Conservation (phyloP, 495 filamentous ascomycete species). For the Aspergillus ellipticus region DNA sequence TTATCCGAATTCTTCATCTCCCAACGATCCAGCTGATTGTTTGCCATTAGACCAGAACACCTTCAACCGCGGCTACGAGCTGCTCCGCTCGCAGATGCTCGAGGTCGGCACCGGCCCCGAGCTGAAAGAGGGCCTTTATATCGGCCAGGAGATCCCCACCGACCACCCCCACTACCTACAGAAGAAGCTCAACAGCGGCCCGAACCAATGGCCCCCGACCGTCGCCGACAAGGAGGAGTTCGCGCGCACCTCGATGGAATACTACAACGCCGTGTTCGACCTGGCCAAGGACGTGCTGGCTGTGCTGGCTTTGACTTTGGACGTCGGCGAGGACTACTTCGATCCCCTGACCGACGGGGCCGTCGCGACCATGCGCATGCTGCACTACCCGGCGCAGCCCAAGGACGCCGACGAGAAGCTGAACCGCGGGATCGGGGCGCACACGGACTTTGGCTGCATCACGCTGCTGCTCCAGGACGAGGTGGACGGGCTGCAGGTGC, state of each 20-base stretch:
- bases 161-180: constrained; percentile 37
- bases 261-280: constrained; percentile 38
- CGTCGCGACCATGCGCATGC: constrained; percentile 42
- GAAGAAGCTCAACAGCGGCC: constrained; percentile 37
- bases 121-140: constrained; percentile 49
- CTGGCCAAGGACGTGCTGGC: constrained; percentile 31
- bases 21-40: too few relatives aligned
- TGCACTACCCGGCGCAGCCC: constrained; percentile 41
- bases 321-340: constrained; percentile 33
- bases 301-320: constrained; percentile 28
- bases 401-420: constrained; percentile 39
- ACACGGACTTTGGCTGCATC: constrained; percentile 44
- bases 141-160: constrained; percentile 43
- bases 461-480: constrained; percentile 47
- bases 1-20: too few relatives aligned
- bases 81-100: constrained; percentile 47
- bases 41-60: constrained; percentile 30
- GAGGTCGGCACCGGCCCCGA: constrained; percentile 44
- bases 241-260: constrained; percentile 43
- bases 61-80: constrained; percentile 49
- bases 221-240: constrained; percentile 42
- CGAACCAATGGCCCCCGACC: constrained; percentile 47
- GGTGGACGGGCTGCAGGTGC: constrained; percentile 48
- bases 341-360: constrained; percentile 27
- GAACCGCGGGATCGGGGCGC: constrained; percentile 43